Conservation (phyloP, 2,329 filamentous ascomycete genomes). For the Tolypocladium inflatum region DNA sequence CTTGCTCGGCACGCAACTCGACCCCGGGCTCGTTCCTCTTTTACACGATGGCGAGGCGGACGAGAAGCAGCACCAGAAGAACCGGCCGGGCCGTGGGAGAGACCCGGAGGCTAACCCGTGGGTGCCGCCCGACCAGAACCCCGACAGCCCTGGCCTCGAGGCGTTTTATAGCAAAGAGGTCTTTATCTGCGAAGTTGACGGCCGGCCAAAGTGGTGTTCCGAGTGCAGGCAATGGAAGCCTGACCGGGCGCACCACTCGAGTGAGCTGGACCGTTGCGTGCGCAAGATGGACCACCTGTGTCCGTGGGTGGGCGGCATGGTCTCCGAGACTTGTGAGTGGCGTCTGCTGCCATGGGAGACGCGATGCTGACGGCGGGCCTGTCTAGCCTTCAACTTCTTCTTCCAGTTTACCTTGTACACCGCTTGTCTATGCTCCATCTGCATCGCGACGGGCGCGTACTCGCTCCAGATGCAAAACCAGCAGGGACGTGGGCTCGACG, state of each 20-base stretch:
- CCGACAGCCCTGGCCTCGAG: constrained; percentile 61
- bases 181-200: constrained; percentile 76
- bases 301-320: constrained; percentile 91
- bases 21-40: constrained; percentile 67
- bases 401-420: constrained; percentile 76
- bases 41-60: constrained; percentile 24
- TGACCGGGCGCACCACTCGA: constrained; percentile 80
- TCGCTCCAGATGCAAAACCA: constrained; percentile 47
- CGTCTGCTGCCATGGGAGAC: too few species aligned
- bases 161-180: constrained; percentile 73
- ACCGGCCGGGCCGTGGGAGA: constrained; percentile 5
- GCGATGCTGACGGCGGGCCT: not conserved
- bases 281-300: constrained; percentile 93
- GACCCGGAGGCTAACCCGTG: constrained; percentile 20
- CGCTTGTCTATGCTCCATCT: constrained; percentile 54
- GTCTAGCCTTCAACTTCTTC: constrained; percentile 76
- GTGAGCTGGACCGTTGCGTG: constrained; percentile 72
- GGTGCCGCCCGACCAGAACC: constrained; percentile 32
- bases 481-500: constrained; percentile 34
- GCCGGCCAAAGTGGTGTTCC: constrained; percentile 79
- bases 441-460: constrained; percentile 54
- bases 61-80: constrained; percentile 16
- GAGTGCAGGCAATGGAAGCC: constrained; percentile 81
- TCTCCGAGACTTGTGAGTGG: constrained; percentile 65
- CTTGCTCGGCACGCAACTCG: constrained; percentile 53